phyloP scores from a whole-genome alignment of 148 eudicot genomes.

The Camellia granthamiana region DNA sequence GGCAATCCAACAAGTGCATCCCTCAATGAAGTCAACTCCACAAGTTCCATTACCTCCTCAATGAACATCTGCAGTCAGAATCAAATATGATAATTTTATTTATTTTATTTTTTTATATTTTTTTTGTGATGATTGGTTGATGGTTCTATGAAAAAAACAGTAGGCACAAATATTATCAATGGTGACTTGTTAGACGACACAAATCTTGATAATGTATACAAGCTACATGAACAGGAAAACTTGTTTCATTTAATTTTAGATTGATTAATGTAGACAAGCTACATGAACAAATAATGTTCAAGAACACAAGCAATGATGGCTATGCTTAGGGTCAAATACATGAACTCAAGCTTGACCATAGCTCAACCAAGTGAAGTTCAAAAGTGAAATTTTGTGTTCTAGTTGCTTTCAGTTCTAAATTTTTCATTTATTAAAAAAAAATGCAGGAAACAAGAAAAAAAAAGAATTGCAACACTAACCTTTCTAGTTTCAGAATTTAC shows the following conservation, averaged over 20 bases:
- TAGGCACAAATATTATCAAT: no score
- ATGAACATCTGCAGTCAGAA: slow-evolving; percentile 49
- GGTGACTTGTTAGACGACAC: no score
- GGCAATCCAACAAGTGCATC: slow-evolving; percentile 62
- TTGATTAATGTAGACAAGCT: no score
- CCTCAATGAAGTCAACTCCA: slow-evolving; percentile 51
- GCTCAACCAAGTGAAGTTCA: background rate
- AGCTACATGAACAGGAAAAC: no score
- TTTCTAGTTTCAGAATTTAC: slow-evolving; percentile 43
- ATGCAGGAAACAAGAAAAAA: background rate
- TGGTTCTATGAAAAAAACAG: no score
- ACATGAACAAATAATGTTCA: no score
- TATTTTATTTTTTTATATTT: no score
- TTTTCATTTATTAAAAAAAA: background rate
- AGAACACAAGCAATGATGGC: no score
- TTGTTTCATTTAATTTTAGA: no score
- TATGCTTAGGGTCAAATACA: background rate
- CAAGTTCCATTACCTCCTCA: slow-evolving; percentile 64
- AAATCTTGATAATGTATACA: no score
- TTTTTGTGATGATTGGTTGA: no score
- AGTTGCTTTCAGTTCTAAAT: background rate
- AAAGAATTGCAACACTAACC: slow-evolving; percentile 28
- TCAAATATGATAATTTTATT: background rate
- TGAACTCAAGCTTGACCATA: background rate
- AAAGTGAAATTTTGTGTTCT: background rate